Conservation (phyloP, 371 early-diverging fungal genomes). For the Paraphysoderma sedebokerense region DNA sequence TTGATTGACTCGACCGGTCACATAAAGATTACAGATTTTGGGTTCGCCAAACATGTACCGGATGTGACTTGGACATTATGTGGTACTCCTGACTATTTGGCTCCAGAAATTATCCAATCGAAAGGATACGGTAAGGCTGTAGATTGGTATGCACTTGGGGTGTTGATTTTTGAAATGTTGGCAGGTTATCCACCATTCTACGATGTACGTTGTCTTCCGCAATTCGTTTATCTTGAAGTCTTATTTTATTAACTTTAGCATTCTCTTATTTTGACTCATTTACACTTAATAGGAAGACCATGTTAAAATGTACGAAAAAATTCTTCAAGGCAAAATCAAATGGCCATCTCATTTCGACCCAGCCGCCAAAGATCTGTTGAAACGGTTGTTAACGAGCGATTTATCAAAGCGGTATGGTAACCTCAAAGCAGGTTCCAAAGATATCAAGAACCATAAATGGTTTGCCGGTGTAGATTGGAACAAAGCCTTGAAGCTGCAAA, state of each 20-base stretch:
- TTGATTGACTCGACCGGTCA: constrained; percentile 82
- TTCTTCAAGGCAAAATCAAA: constrained; percentile 64
- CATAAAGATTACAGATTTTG: constrained; percentile 98
- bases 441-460: constrained; percentile 90
- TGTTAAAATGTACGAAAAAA: constrained; percentile 75
- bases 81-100: constrained; percentile 54
- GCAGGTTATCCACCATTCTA: constrained; percentile 91
- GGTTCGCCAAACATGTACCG: constrained; percentile 70
- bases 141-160: constrained; percentile 94
- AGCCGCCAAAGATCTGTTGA: constrained; percentile 72
- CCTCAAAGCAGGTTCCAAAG: constrained; percentile 66
- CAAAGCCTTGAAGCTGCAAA: constrained; percentile 44
- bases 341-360: constrained; percentile 87
- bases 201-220: constrained; percentile 56
- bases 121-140: constrained; percentile 90
- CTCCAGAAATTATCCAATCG: constrained; percentile 94
- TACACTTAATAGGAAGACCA: constrained; percentile 33
- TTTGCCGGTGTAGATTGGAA: constrained; percentile 88
- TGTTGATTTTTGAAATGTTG: constrained; percentile 88
- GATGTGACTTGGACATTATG: constrained; percentile 3
- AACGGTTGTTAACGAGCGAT: constrained; percentile 69
- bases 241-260: background rate
- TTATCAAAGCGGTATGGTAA: constrained; percentile 83
- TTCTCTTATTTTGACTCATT: background rate
- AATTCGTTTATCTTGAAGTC: background rate